Base-by-base conservation (phyloP, 1,284 basidiomycete species). In the Ceratobasidium sp. region DNA sequence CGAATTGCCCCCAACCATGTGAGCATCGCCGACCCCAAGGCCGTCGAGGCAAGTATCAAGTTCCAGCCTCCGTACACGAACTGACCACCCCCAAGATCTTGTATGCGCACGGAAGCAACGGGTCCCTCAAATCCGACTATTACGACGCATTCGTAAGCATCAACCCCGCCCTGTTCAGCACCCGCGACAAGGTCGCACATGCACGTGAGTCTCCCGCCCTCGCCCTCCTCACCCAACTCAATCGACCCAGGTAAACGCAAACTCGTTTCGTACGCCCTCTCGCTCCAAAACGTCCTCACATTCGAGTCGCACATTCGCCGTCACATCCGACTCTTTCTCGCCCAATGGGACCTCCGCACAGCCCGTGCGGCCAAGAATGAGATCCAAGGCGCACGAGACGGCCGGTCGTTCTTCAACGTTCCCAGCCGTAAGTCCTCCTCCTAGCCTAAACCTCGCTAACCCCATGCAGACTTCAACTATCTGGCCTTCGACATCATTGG, bases 1-100 rank as follows among this genome's bases (percentile, higher is more conserved):
- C 89, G 94, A 72, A 81, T 96, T 70, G 91, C 92, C 0, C 93
- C 94, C 0, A 93, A 94, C 77, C 92, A 95, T 75, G 80, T 94
- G 22, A 94, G 92, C 3, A 84, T 96, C 65, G 86, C 91, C n/a
- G 88, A 93, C 75, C 90, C 92, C 0, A 86, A 86, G 0, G 93
- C 92, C 0, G 83, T 95, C 29, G 85, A 84, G 70, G 77, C 87
- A 71, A 83, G 52, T 54, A 2, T 20, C 52, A 8, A 31, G 20
- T 32, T 32, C 29, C 17, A 53, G 22, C 6, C 29, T 20, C 50
- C 13, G 7, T 47, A 7, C 10, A 47, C 45, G 10, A 22, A 47
- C 20, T 20, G 38, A 40, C 10, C 17, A 8, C 17, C 38, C 17
- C 20, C 45, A 15, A 54, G 52, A 32, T 35, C 3, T 17, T 54